A percentile compares a stretch with the other conserved stretches of the same genome.
Conservation (phyloP, 2,329 filamentous ascomycete genomes). For the Lachnellula cervina region DNA sequence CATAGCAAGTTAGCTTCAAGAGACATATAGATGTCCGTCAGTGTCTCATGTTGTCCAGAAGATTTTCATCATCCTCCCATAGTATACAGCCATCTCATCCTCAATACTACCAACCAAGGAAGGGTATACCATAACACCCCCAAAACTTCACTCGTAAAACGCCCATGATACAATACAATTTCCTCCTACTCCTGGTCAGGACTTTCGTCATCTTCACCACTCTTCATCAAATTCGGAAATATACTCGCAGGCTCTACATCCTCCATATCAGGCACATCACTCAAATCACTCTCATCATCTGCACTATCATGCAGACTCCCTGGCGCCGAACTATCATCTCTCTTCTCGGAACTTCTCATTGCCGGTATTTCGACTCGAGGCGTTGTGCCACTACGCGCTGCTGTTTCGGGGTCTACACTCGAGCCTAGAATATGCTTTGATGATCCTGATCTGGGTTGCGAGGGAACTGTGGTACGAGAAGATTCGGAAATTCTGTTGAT, state of each 20-base stretch:
- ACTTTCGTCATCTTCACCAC: not conserved
- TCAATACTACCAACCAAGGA: not conserved
- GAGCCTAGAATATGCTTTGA: conserved; percentile 34
- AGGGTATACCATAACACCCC: not conserved
- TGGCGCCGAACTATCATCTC: conserved; percentile 30
- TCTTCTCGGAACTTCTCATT: conserved; percentile 23
- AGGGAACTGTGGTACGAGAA: conserved; percentile 33
- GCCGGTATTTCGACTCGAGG: conserved; percentile 18
- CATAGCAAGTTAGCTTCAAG: too few species aligned
- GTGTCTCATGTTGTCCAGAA: not conserved
- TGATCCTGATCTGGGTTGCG: conserved; percentile 32
- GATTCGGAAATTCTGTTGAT: conserved; percentile 39
- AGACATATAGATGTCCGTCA: too few species aligned
- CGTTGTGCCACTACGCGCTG: conserved; percentile 1
- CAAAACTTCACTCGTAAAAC: not conserved
- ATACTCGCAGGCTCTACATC: conserved; percentile 19
- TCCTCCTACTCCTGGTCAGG: not conserved
- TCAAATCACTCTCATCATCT: conserved; percentile 51
- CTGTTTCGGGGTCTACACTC: conserved; percentile 16
- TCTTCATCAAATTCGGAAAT: conserved; percentile 16
- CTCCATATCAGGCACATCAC: conserved; percentile 39
- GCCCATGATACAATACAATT: not conserved
- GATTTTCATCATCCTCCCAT: not conserved
- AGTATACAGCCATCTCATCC: not conserved
- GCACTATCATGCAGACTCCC: conserved; percentile 44